Percentiles rank a stretch among this genome's conserved stretches.
Evolutionary conservation across 192 early-diverging fungal genomes (phyloP).

Genomic region (Podila epigama): DNA sequence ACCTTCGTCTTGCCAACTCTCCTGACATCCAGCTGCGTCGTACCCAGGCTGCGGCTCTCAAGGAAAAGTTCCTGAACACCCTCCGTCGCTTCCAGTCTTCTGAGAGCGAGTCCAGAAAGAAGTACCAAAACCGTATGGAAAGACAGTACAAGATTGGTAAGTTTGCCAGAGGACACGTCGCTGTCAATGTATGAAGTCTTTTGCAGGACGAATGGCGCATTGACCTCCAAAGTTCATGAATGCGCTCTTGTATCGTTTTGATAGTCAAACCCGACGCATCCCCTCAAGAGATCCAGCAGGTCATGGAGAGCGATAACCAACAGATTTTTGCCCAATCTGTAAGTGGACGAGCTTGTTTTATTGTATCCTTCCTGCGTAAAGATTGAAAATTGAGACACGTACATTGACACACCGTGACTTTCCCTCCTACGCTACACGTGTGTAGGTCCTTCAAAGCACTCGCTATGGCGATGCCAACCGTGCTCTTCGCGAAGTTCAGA

Average conservation of each 20-base stretch:
- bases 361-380: neutral
- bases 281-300: constrained; percentile 76
- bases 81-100: constrained; percentile 82
- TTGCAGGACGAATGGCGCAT: neutral
- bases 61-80: constrained; percentile 67
- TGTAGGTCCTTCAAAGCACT: constrained; percentile 71
- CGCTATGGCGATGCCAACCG: constrained; percentile 75
- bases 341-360: neutral
- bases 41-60: constrained; percentile 56
- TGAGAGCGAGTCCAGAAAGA: constrained; percentile 81
- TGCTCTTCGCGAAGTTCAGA: constrained; percentile 84
- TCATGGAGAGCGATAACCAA: constrained; percentile 74
- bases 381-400: neutral
- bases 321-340: constrained; percentile 87
- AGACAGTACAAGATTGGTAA: constrained; percentile 85
- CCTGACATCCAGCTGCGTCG: constrained; percentile 32
- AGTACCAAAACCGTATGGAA: constrained; percentile 85
- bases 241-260: neutral
- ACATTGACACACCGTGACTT: neutral
- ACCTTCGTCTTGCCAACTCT: constrained; percentile 19
- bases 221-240: neutral
- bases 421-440: neutral
- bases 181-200: neutral
- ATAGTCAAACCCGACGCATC: constrained; percentile 85
- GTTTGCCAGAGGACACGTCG: neutral